phyloP scores from a whole-genome alignment of 805 yeast genomes.

The Metschnikowia colocasiae region DNA sequence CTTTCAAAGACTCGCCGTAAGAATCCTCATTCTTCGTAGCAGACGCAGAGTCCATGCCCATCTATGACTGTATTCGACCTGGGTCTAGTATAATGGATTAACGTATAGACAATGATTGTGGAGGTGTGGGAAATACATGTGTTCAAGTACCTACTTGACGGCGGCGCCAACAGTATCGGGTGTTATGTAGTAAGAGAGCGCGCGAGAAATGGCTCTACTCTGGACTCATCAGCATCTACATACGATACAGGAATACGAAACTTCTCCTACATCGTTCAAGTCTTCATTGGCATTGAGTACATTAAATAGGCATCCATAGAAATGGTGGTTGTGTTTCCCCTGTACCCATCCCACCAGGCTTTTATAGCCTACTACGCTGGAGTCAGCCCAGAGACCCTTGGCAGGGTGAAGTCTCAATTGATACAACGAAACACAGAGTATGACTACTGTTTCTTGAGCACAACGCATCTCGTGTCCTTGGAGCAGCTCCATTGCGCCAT shows the following conservation, averaged over 20 bases:
- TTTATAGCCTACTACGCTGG: conserved; percentile 42
- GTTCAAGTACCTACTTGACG: neutral
- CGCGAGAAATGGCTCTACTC: neutral
- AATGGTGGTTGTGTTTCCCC: conserved; percentile 37
- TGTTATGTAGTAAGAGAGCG: neutral
- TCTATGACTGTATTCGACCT: neutral
- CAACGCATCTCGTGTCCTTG: conserved; percentile 50
- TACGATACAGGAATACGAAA: neutral
- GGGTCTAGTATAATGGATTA: neutral
- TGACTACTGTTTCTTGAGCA: conserved; percentile 65
- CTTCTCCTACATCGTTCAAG: no score
- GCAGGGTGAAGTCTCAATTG: conserved; percentile 42
- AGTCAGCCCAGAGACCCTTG: conserved; percentile 38
- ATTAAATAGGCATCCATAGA: no score
- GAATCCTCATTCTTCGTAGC: neutral
- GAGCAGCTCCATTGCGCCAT: conserved; percentile 63
- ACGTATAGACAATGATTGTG: neutral
- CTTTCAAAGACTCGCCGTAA: neutral
- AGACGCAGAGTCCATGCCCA: neutral
- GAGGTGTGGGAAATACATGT: neutral
- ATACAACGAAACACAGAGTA: conserved; percentile 44
- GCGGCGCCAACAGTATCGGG: neutral
- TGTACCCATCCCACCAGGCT: conserved; percentile 38
- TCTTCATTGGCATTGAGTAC: no score
- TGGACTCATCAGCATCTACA: neutral